phyloP scores from a whole-genome alignment of 1,284 basidiomycete genomes.

The Pseudozyma thailandica region DNA sequence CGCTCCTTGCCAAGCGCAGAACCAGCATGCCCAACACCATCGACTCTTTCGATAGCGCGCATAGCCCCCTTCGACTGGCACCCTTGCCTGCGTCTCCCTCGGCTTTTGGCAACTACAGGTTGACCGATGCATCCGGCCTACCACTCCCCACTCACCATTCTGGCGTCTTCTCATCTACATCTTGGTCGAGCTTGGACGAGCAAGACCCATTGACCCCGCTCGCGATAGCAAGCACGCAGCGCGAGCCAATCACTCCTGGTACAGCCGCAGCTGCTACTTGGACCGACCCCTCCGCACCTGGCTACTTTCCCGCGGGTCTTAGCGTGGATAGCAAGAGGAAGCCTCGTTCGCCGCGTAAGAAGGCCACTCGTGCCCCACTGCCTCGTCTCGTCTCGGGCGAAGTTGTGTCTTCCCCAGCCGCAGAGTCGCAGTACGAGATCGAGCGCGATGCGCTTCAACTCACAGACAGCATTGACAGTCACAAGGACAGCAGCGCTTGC shows the following conservation, averaged over 20 bases:
- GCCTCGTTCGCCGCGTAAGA: constrained; percentile 18
- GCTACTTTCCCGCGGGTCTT: constrained; percentile 41
- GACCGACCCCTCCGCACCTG: constrained; percentile 43
- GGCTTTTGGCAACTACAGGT: constrained; percentile 32
- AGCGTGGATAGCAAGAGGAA: constrained; percentile 8
- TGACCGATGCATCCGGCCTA: constrained; percentile 12
- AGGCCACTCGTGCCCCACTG: constrained; percentile 15
- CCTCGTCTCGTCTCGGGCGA: constrained; percentile 30
- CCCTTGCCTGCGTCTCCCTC: constrained; percentile 29
- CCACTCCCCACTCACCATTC: not conserved
- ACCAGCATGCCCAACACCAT: constrained; percentile 15
- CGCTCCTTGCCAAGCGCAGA: constrained; percentile 29
- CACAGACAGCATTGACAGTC: not conserved
- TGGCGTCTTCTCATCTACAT: constrained; percentile 2
- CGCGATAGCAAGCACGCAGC: constrained; percentile 1
- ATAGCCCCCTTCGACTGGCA: constrained; percentile 17
- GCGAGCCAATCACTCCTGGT: constrained; percentile 30
- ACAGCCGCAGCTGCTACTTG: constrained; percentile 50
- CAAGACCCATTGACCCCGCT: constrained; percentile 23
- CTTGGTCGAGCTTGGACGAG: constrained; percentile 28
- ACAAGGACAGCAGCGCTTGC: not conserved
- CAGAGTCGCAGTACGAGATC: constrained; percentile 1
- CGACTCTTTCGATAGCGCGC: constrained; percentile 19
- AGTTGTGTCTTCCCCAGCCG: constrained; percentile 15
- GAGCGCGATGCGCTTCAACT: not conserved